Base-by-base conservation (phyloP, 148 eudicot species). In the Mesembryanthemum crystallinum region DNA sequence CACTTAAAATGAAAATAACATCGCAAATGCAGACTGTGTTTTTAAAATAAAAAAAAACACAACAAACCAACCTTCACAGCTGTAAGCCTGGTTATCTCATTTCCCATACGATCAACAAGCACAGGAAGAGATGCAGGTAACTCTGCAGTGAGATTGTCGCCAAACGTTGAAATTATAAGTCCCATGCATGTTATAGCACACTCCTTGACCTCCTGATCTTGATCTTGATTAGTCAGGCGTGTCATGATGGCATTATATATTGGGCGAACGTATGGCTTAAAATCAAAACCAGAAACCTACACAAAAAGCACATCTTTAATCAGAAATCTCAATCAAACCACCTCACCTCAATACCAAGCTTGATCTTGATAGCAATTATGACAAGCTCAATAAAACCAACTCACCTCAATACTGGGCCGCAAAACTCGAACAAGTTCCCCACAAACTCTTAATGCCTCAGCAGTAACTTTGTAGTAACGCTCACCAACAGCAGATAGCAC, bases 201-300 rank as follows among this genome's bases (percentile, higher is more conserved):
- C 82, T 96, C 99, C 80, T 92, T 96, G 49, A 96, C 99, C 83
- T 96, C 99, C 93, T 95, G 99, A 82, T 96, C 99, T 80, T 92
- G 99, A 82, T 96, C 99, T 92, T 96, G 98, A 81, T 96, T 96
- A 18, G 95, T 96, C 88, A 96, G 81, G 24, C 99, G 91, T 63
- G 89, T 78, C 93, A 96, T 88, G 79, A 92, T 91, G 55, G 95
- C 99, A 75, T 83, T 86, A 77, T 91, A 96, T 60, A 96, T 87
- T 49, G 98, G 99, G 75, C 73, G 92, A 25, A 90, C 90, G 84
- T 82, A 96, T 57, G 94, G 89, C 81, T 87, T 91, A 76, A 88
- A 96, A 89, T 92, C 95, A 84, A 92, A 96, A 61, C 65, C 77
- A 78, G 75, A 77, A 69, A 75, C 90, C 98, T 94, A 77, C 32